phyloP scores from a whole-genome alignment of 2,329 filamentous ascomycete genomes.

The Emergomyces orientalis region DNA sequence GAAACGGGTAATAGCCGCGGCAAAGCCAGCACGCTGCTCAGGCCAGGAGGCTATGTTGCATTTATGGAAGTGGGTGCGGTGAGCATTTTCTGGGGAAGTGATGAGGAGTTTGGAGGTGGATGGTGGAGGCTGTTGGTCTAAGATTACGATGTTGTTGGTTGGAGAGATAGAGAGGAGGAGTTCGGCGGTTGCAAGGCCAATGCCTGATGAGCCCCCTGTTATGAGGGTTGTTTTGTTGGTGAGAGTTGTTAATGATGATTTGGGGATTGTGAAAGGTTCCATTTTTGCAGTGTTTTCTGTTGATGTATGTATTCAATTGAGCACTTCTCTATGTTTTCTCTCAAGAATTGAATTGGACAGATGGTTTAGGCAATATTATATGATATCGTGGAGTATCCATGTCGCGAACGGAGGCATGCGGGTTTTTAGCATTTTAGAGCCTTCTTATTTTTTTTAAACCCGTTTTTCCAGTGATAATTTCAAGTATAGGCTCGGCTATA shows the following conservation, averaged over 20 bases:
- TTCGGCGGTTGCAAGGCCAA: slow-evolving; percentile 34
- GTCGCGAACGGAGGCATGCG: too few relatives aligned
- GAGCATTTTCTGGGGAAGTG: slow-evolving; percentile 14
- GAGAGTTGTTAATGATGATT: slow-evolving; percentile 14
- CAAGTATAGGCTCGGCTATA: too few relatives aligned
- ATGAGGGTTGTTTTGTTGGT: slow-evolving; percentile 25
- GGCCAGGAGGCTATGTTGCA: slow-evolving; percentile 41
- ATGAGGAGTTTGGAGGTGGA: slow-evolving; percentile 21
- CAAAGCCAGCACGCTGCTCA: slow-evolving; percentile 39
- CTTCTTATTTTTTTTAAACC: too few relatives aligned
- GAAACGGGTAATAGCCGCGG: slow-evolving; percentile 33
- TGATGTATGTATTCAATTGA: too few relatives aligned
- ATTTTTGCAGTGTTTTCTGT: not conserved
- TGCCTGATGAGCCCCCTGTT: slow-evolving; percentile 34
- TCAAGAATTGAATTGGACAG: too few relatives aligned
- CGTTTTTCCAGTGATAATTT: too few relatives aligned
- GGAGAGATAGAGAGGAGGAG: slow-evolving; percentile 32
- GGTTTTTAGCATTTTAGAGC: too few relatives aligned
- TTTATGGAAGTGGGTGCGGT: slow-evolving; percentile 27
- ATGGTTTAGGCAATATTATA: too few relatives aligned
- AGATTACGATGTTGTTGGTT: slow-evolving; percentile 33
- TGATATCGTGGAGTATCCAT: too few relatives aligned
- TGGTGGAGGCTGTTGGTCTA: slow-evolving; percentile 33
- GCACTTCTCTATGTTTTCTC: too few relatives aligned
- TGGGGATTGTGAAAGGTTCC: slow-evolving; percentile 25